A percentile compares a stretch with the other conserved stretches of the same genome.
phyloP scores from a whole-genome alignment of 805 yeast genomes.

The Pichia paraexigua region DNA sequence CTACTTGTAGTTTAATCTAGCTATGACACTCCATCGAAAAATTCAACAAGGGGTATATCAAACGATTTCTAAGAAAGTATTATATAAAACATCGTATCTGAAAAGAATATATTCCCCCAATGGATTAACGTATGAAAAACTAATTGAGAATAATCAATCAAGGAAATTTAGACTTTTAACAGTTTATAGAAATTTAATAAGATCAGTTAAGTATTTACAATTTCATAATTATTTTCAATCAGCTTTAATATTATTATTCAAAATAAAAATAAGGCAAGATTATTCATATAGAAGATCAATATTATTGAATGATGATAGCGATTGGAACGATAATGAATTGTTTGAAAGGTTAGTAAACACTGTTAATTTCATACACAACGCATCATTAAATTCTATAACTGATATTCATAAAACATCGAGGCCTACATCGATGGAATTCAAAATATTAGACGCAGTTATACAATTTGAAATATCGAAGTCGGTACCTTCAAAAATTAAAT shows the following conservation, averaged over 20 bases:
- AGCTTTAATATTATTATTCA: conserved; percentile 9
- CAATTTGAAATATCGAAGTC: conserved; percentile 19
- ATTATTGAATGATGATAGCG: background rate
- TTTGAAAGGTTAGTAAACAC: conserved; percentile 17
- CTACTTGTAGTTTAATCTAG: too few relatives aligned
- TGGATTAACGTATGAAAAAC: conserved; percentile 13
- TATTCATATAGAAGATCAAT: conserved; percentile 13
- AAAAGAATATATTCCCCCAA: conserved; percentile 16
- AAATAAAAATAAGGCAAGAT: conserved; percentile 19
- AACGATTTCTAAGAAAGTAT: conserved; percentile 1
- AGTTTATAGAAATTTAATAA: conserved; percentile 18
- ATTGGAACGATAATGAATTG: conserved; percentile 10
- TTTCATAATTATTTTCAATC: conserved; percentile 4
- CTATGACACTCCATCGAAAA: background rate
- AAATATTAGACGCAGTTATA: conserved; percentile 15
- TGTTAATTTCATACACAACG: conserved; percentile 21
- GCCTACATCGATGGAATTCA: conserved; percentile 9
- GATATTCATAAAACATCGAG: conserved; percentile 2
- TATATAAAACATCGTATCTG: conserved; percentile 13
- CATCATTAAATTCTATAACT: conserved; percentile 11
- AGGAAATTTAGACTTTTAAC: conserved; percentile 6
- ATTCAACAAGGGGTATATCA: conserved; percentile 1
- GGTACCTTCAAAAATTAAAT: background rate
- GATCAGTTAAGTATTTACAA: conserved; percentile 13
- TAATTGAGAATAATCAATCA: conserved; percentile 7